A percentile compares a stretch with the other conserved stretches of the same genome.
phyloP scores from a whole-genome alignment of 2,329 filamentous ascomycete genomes.

The Sclerotinia glacialis region DNA sequence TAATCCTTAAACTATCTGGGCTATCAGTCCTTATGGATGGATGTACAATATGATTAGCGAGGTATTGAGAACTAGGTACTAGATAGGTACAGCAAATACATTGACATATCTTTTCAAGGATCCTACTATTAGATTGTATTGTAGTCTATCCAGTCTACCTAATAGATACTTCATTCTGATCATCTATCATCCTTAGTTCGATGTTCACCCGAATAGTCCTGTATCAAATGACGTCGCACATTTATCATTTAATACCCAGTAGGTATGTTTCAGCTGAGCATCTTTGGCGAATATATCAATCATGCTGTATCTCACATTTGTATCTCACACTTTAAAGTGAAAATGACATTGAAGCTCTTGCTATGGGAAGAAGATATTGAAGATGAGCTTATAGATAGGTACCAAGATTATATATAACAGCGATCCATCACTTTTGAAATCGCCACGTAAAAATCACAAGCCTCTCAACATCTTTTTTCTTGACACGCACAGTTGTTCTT shows the following conservation, averaged over 20 bases:
- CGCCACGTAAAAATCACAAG: neutral
- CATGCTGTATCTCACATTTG: neutral
- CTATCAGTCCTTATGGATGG: too few species aligned
- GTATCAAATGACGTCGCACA: constrained; percentile 8
- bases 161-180: neutral
- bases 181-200: neutral
- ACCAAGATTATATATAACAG: neutral
- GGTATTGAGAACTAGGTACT: too few species aligned
- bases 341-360: neutral
- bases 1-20: neutral
- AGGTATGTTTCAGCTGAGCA: neutral
- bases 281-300: neutral
- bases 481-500: neutral
- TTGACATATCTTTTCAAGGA: too few species aligned
- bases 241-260: neutral
- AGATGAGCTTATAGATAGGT: neutral
- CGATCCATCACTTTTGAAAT: neutral
- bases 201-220: neutral
- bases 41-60: too few species aligned
- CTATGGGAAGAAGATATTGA: neutral
- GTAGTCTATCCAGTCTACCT: too few species aligned
- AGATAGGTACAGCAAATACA: too few species aligned
- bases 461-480: neutral
- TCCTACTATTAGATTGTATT: too few species aligned
- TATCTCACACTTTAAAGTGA: neutral